phyloP scores from a whole-genome alignment of 2,329 filamentous ascomycete genomes.

The Neoarthrinium moseri region DNA sequence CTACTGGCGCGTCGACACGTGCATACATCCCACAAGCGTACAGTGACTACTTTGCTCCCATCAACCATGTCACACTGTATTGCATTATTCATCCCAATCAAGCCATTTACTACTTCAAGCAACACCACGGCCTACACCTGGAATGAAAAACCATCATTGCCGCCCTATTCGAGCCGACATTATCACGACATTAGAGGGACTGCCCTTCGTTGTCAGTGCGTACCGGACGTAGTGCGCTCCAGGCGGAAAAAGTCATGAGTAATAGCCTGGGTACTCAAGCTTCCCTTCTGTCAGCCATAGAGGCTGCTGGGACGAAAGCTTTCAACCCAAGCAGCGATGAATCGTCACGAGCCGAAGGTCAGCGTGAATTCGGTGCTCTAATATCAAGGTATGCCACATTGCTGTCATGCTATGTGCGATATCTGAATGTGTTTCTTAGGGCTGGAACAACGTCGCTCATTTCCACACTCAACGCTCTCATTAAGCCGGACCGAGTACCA shows the following conservation, averaged over 20 bases:
- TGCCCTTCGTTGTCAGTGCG: too few species aligned
- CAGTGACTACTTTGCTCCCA: too few species aligned
- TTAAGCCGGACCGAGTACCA: conserved; percentile 59
- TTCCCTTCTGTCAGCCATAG: conserved; percentile 32
- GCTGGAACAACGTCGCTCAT: conserved; percentile 53
- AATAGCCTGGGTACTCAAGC: conserved; percentile 19
- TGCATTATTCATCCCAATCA: too few species aligned
- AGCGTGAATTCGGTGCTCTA: conserved; percentile 44
- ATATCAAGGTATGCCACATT: conserved; percentile 46
- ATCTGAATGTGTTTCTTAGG: conserved; percentile 30
- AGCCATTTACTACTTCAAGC: too few species aligned
- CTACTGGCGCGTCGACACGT: conserved; percentile 1
- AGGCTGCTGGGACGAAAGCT: conserved; percentile 43
- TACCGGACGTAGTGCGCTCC: too few species aligned
- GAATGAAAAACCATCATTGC: too few species aligned
- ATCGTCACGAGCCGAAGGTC: conserved; percentile 29
- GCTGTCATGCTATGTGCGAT: not conserved
- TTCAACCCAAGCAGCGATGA: conserved; percentile 42
- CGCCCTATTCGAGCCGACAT: too few species aligned
- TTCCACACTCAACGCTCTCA: conserved; percentile 59
- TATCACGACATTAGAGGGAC: too few species aligned
- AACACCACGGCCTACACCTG: too few species aligned
- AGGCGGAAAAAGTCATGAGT: conserved; percentile 16
- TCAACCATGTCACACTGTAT: too few species aligned
- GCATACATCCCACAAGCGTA: too few species aligned